phyloP scores from a whole-genome alignment of 2,329 filamentous ascomycete genomes.

The Claviceps sp. region DNA sequence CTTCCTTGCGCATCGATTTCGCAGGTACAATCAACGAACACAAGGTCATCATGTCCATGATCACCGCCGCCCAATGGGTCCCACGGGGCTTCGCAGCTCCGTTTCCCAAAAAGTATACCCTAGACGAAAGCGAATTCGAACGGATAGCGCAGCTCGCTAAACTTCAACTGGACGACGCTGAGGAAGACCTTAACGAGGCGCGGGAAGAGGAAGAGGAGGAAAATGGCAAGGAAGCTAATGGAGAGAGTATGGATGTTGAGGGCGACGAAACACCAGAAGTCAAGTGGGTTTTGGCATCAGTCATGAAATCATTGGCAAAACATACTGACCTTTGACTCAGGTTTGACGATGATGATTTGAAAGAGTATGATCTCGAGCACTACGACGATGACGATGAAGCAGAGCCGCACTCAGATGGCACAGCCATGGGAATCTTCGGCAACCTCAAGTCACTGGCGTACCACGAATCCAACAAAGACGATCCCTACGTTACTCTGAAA shows the following conservation, averaged over 20 bases:
- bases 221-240: conserved; percentile 15
- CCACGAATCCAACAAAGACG: conserved; percentile 85
- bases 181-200: conserved; percentile 70
- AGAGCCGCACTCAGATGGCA: conserved; percentile 34
- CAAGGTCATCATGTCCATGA: conserved; percentile 49
- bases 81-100: conserved; percentile 63
- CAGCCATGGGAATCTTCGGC: conserved; percentile 83
- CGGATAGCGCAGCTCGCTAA: conserved; percentile 63
- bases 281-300: conserved; percentile 3
- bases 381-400: conserved; percentile 74
- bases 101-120: conserved; percentile 61
- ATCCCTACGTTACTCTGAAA: conserved; percentile 89
- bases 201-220: conserved; percentile 25
- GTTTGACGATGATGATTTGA: conserved; percentile 71
- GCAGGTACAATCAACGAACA: neutral
- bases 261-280: neutral
- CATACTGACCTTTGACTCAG: conserved; percentile 20
- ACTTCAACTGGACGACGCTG: conserved; percentile 79
- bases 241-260: conserved; percentile 21
- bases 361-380: conserved; percentile 91
- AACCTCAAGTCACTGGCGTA: conserved; percentile 90
- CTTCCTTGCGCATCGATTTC: neutral
- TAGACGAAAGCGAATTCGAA: conserved; percentile 63
- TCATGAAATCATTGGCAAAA: neutral
- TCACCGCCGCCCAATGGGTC: conserved; percentile 64